Percentiles rank a stretch among this genome's conserved stretches.
Evolutionary conservation across 192 early-diverging fungal genomes (phyloP).

Genomic region (Tieghemiomyces parasiticus): DNA sequence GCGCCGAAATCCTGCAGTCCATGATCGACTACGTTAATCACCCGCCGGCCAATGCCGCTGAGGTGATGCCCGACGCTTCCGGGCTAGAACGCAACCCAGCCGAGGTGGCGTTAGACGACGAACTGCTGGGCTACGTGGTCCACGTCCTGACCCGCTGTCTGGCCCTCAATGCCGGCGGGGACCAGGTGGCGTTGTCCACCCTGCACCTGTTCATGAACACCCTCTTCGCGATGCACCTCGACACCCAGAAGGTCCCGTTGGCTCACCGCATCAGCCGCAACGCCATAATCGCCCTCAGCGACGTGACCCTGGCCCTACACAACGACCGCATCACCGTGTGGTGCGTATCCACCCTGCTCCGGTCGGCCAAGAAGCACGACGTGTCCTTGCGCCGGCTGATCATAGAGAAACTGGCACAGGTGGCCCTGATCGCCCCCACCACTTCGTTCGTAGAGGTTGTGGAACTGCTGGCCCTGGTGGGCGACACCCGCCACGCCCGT

Average conservation of each 20-base stretch:
- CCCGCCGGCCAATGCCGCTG: not conserved
- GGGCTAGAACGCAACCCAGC: not conserved
- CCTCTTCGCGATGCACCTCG: not conserved
- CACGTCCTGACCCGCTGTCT: conserved; percentile 1
- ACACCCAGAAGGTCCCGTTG: not conserved
- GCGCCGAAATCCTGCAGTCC: conserved; percentile 6
- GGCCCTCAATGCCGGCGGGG: not conserved
- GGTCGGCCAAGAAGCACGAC: conserved; percentile 37
- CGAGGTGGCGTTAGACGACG: conserved; percentile 3
- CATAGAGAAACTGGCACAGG: conserved; percentile 37
- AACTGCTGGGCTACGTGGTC: conserved; percentile 1
- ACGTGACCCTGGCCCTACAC: conserved; percentile 15
- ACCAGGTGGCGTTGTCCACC: not conserved
- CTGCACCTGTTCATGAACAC: conserved; percentile 10
- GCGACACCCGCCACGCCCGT: not conserved
- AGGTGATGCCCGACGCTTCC: not conserved
- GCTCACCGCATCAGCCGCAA: conserved; percentile 22
- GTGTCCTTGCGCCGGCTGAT: conserved; percentile 31
- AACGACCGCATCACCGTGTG: conserved; percentile 31
- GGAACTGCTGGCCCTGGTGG: conserved; percentile 1
- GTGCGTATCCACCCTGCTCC: conserved; percentile 46
- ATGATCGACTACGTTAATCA: conserved; percentile 9
- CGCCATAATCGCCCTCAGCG: conserved; percentile 20
- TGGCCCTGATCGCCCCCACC: conserved; percentile 39
- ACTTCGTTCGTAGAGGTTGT: conserved; percentile 45